These are phyloP conservation scores for Limnanthes douglasii DNA, from an alignment of 345 rosid genomes.

Conservation along the genomic window DNA sequence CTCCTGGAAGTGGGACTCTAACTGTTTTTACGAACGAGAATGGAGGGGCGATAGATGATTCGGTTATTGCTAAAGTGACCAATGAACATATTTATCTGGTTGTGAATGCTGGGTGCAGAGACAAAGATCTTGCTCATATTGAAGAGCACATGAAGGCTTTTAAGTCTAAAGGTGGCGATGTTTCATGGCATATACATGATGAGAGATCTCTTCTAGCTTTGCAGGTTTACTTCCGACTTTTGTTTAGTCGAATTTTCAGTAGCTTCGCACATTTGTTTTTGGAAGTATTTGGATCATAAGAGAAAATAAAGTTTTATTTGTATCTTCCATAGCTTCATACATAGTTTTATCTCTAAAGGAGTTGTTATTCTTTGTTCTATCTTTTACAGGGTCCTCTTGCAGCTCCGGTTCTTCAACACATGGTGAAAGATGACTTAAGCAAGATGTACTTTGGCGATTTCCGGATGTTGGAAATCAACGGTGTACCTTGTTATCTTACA, in stretches of 20 bases:
- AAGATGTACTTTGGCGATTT: conserved; percentile 89
- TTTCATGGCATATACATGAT: conserved; percentile 90
- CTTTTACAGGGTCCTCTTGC: conserved; percentile 87
- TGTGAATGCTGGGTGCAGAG: conserved; percentile 98
- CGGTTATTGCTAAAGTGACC: conserved; percentile 80
- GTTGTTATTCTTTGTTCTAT: too few species aligned
- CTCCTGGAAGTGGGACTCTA: conserved; percentile 76
- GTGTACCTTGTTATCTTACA: conserved; percentile 71
- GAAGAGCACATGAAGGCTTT: conserved; percentile 94
- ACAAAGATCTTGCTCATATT: conserved; percentile 94
- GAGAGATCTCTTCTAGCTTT: conserved; percentile 98
- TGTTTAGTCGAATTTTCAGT: background rate
- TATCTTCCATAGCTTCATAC: too few species aligned
- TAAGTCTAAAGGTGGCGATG: conserved; percentile 87
- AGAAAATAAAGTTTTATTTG: too few species aligned
- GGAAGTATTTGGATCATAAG: too few species aligned
- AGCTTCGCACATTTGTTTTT: conserved; percentile 3
- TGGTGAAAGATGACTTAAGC: conserved; percentile 83
- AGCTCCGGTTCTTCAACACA: conserved; percentile 74
- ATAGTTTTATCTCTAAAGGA: too few species aligned
- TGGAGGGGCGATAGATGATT: conserved; percentile 94
- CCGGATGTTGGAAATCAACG: conserved; percentile 68
- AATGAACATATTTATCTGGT: conserved; percentile 80
- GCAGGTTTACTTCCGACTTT: conserved; percentile 35
- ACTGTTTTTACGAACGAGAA: conserved; percentile 91